Evolutionary conservation across 176 grass and related monocot species (phyloP).

Genomic region (Otatea glauca): DNA sequence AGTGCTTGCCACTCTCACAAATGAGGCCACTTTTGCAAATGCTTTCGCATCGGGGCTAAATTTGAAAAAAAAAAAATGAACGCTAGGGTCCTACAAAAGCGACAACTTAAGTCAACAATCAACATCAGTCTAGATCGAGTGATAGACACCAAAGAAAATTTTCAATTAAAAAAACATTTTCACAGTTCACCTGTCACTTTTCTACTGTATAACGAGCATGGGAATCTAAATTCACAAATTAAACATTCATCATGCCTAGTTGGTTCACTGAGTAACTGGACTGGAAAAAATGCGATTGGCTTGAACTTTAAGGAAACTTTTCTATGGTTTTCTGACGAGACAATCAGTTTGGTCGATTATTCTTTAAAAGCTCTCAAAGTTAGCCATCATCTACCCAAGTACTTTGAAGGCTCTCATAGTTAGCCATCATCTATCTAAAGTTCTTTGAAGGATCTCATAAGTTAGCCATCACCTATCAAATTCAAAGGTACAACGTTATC

Average conservation of each 20-base stretch:
- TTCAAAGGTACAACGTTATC: background rate
- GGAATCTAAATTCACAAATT: background rate
- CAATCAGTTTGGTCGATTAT: background rate
- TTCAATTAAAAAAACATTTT: background rate
- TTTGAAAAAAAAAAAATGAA: too few relatives aligned
- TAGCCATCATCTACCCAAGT: background rate
- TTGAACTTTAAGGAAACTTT: background rate
- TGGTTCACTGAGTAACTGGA: background rate
- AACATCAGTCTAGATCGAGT: constrained; percentile 35
- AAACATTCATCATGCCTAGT: background rate
- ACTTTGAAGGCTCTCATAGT: background rate
- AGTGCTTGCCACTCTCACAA: too few relatives aligned
- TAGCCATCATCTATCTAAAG: background rate
- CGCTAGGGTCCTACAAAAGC: too few relatives aligned
- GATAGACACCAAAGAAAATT: background rate
- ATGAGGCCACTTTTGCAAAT: too few relatives aligned
- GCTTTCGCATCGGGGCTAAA: too few relatives aligned
- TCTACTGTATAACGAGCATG: background rate
- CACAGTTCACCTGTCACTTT: background rate
- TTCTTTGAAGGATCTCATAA: too few relatives aligned
- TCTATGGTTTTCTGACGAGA: background rate
- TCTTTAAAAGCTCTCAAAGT: background rate
- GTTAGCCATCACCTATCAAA: background rate
- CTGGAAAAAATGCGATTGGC: background rate
- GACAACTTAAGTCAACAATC: constrained; percentile 13